Evolutionary conservation across 2,329 filamentous ascomycete species (phyloP), one percentile per base, ranked within the genome.

Genomic region (Neurospora sp.): DNA sequence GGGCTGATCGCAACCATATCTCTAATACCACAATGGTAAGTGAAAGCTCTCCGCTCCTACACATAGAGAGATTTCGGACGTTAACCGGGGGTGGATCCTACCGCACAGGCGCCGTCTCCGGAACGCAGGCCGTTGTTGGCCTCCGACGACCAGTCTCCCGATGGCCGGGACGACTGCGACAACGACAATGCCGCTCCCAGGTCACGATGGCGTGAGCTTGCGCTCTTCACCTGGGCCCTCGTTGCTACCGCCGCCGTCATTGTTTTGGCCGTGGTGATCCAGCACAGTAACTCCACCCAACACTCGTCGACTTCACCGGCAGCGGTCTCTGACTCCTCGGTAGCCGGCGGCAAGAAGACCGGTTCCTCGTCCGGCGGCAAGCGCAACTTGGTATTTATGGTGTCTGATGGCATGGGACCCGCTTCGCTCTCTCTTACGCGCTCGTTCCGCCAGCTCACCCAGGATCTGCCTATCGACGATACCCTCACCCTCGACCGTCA

Each of bases 361-460:
- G 46, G 46, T 28, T 8, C 46, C 11, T 28, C 46, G 39, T 46
- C 83, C 84, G 66, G 80, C 76, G 88, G 89, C 68, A 99, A 98
- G 84, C 88, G 92, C 69, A 99, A 98, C 80, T 85, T 99, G 68
- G 91, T 99, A 76, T 98, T 99, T 84, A 99, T 99, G 96, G 95
- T 99, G 43, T 97, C 93, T 0, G 96, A 99, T 79, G 96, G 96
- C 77, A 99, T 99, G 96, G 96, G 96, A 0, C 96, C 96, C 8
- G 92, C 96, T 8, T 95, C 92, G 75, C 85, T 99, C 69, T 91
- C 91, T 36, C 81, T 99, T 78, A 97, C 96, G 6, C 87, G 96
- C 70, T 92, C 89, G 77, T 99, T 91, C 82, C 89, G 92, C 74
- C 96, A 99, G 80, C 87, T 90, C 74, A 85, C 89, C 69, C 86